Evolutionary conservation across 768 basidiomycete genomes (phyloP).

Genomic region (Russula compacta): DNA sequence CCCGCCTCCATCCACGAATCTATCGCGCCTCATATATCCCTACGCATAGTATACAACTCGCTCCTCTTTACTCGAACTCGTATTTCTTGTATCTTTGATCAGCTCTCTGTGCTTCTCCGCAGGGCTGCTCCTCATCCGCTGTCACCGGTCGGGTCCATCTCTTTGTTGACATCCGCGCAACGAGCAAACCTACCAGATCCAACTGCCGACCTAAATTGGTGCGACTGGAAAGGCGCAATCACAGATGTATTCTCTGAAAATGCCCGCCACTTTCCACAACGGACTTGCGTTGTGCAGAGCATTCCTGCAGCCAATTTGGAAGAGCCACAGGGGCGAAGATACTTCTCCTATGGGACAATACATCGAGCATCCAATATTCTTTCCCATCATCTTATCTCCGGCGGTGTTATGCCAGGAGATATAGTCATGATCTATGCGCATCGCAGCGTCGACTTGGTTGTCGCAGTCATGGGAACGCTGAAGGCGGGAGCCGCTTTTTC

Average conservation of each 20-base stretch:
- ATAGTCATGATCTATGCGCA: slow-evolving; percentile 98
- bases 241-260: slow-evolving; percentile 90
- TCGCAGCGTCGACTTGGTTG: slow-evolving; percentile 90
- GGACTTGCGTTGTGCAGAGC: slow-evolving; percentile 84
- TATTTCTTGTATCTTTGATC: slow-evolving; percentile 73
- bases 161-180: slow-evolving; percentile 68
- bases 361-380: slow-evolving; percentile 81
- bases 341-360: slow-evolving; percentile 74
- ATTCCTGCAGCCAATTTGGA: slow-evolving; percentile 34
- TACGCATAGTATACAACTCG: slow-evolving; percentile 90
- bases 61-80: slow-evolving; percentile 78
- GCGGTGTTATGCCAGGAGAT: slow-evolving; percentile 84
- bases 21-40: slow-evolving; percentile 63
- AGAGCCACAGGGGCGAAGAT: slow-evolving; percentile 42
- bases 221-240: slow-evolving; percentile 94
- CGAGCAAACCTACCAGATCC: slow-evolving; percentile 69
- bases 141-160: slow-evolving; percentile 66
- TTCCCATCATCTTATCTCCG: slow-evolving; percentile 79
- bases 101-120: slow-evolving; percentile 70
- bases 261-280: slow-evolving; percentile 67
- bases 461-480: slow-evolving; percentile 93
- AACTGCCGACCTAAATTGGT: slow-evolving; percentile 87
- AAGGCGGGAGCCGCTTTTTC: slow-evolving; percentile 96
- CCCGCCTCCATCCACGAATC: slow-evolving; percentile 58
- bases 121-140: slow-evolving; percentile 61